Base-by-base conservation (phyloP, 2,329 filamentous ascomycete genomes). In the Graphilbum fragrans region DNA sequence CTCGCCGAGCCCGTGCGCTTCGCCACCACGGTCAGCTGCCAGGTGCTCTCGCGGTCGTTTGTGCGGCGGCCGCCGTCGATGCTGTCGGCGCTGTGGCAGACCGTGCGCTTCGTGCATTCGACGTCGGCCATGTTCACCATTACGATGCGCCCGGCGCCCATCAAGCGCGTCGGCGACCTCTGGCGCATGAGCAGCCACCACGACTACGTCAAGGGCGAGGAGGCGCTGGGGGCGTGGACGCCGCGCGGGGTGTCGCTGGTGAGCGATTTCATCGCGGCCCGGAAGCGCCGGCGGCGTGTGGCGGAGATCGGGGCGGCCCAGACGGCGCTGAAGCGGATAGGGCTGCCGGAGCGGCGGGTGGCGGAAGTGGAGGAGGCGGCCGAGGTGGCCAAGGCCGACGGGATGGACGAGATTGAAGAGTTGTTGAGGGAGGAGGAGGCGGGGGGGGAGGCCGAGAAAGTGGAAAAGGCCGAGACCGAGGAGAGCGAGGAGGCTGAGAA, bases 101-200 rank as follows among this genome's bases (percentile, higher is more conserved):
- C 81, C 19, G 78, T 85, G 33, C 75, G 88, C 20, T 81, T 95
- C 45, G 85, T 95, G 7, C 86, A 87, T 55, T 92, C 88, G 8
- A 85, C 82, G 0, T 85, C 86, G 18, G 80, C 78, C 35, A 85
- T 94, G 44, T 98, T 94, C 61, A 87, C 85, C 2, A 66, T 96
- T 38, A 80, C 80, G 6, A 80, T 96, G 59, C 81, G 86, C 23
- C 92, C 92, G 0, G 80, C 86, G 8, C 87, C 87, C 3, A 87
- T 94, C 39, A 95, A 95, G 61, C 77, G 86, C 37, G 86, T 87
- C 1, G 86, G 86, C 3, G 92, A 98, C 57, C 69, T 98, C 12
- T 98, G 92, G 92, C 78, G 92, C 41, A 86, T 96, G 78, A 93
- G 87, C 58, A 96, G 88, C 16, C 81, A 86, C 45, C 83, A 94